Conservation (phyloP, 371 early-diverging fungal genomes). For the Phascolomyces articulosus region DNA sequence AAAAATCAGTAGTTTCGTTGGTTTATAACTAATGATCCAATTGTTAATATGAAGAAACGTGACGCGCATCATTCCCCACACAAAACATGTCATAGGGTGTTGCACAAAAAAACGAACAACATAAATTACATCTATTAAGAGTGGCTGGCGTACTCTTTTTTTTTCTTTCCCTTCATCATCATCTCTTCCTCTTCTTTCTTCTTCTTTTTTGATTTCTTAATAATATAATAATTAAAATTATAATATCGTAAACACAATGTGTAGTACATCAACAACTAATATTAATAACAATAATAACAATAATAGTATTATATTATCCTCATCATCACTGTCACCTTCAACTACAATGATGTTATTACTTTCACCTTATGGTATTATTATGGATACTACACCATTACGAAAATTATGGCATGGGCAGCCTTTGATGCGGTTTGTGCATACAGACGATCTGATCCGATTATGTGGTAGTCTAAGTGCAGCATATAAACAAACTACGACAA, state of each 20-base stretch:
- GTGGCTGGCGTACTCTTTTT: neutral
- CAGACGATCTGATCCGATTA: conserved; percentile 19
- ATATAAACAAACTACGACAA: conserved; percentile 9
- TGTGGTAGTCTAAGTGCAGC: conserved; percentile 21
- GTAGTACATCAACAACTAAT: too few relatives aligned
- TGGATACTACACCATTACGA: conserved; percentile 9
- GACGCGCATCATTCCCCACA: conserved; percentile 3
- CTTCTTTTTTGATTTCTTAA: neutral
- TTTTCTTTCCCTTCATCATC: neutral
- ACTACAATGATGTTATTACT: conserved; percentile 8
- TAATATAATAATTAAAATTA: neutral
- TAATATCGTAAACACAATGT: too few relatives aligned
- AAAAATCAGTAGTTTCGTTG: too few relatives aligned
- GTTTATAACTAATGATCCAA: too few relatives aligned
- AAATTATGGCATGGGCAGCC: conserved; percentile 15
- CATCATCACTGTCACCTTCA: neutral
- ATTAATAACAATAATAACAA: too few relatives aligned
- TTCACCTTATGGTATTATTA: conserved; percentile 21
- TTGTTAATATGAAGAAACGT: neutral
- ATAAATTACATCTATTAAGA: neutral
- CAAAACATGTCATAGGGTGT: conserved; percentile 6
- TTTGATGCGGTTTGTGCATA: conserved; percentile 27
- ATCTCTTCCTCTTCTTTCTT: neutral
- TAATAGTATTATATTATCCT: too few relatives aligned
- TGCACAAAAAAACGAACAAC: neutral